phyloP scores from a whole-genome alignment of 2,329 filamentous ascomycete genomes.

The Lasiodiplodia sp. region DNA sequence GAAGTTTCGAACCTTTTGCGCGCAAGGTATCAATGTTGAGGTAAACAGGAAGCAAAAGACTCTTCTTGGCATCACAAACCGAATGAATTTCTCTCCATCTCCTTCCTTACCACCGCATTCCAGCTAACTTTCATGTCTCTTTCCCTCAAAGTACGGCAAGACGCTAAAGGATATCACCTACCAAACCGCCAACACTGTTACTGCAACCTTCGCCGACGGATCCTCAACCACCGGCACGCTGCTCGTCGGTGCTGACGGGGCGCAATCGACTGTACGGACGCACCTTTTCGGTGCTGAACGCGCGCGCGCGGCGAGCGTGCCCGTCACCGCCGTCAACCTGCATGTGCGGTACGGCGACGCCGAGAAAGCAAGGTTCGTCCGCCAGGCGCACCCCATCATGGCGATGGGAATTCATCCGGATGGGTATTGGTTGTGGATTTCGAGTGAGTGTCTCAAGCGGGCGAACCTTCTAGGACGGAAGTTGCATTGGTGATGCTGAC shows the following conservation, averaged over 20 bases:
- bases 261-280: slow-evolving; percentile 9
- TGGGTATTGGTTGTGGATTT: slow-evolving; percentile 36
- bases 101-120: too few relatives aligned
- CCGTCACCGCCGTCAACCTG: slow-evolving; percentile 30
- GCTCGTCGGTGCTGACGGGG: slow-evolving; percentile 48
- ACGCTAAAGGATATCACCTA: slow-evolving; percentile 45
- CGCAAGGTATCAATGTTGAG: neutral
- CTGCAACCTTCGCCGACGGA: slow-evolving; percentile 46
- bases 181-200: slow-evolving; percentile 40
- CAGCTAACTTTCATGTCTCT: too few relatives aligned
- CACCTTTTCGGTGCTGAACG: slow-evolving; percentile 39
- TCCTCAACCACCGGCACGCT: slow-evolving; percentile 39
- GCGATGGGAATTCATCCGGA: slow-evolving; percentile 43
- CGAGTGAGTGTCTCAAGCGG: slow-evolving; percentile 5
- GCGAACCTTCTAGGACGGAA: too few relatives aligned
- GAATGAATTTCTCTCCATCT: too few relatives aligned
- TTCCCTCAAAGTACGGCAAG: slow-evolving; percentile 44
- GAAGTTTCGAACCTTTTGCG: slow-evolving; percentile 10
- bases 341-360: slow-evolving; percentile 29
- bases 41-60: too few relatives aligned
- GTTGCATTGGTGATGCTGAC: too few relatives aligned
- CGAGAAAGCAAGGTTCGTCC: slow-evolving; percentile 34
- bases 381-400: slow-evolving; percentile 39
- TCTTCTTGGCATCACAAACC: too few relatives aligned
- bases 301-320: slow-evolving; percentile 28